Evolutionary conservation across 2,329 filamentous ascomycete genomes (phyloP), one percentile per base, ranked within the genome.

Genomic region (Cercospora citrullina): DNA sequence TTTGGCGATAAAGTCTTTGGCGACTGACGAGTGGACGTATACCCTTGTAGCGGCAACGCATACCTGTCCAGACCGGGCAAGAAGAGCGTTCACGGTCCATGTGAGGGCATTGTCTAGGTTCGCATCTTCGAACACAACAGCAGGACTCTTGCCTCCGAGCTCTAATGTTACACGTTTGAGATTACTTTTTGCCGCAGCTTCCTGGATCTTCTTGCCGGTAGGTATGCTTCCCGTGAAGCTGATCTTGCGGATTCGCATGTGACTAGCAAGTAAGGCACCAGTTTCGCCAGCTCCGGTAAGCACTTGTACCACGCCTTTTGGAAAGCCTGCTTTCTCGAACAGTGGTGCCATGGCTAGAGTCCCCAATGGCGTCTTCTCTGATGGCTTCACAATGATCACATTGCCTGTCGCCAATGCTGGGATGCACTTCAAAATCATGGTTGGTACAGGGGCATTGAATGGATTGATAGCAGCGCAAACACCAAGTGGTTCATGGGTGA

Each of bases 101-200:
- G 80, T 78, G 21, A 72, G 67, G 5, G 75, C 75, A 55, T 73
- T 68, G 23, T 73, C 72, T 5, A 87, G 79, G 66, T 89, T 84
- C 3, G 88, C 85, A 68, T 89, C 86, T 0, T 82, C 81, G 39
- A 84, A 82, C 21, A 89, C 80, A 67, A 89, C 86, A 10, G 85
- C 83, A 0, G 87, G 82, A 68, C 88, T 86, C 72, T 89, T 89
- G 31, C 87, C 87, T 30, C 87, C 85, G 14, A 89, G 81, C 75
- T 90, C 88, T 3, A 90, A 81, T 1, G 85, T 87, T 21, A 87
- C 82, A 31, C 87, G 80, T 80, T 89, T 89, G 21, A 90, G 77
- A n/a, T 71, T 71, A 0, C 85, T 87, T 75, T 83, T 82, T 18
- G 84, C 80, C 45, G 82, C 83, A 14, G 81, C 83, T 64, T 82